A percentile compares a stretch with the other conserved stretches of the same genome.
phyloP scores from a whole-genome alignment of 352 stramenopile genomes.

The Sclerospora graminicola region DNA sequence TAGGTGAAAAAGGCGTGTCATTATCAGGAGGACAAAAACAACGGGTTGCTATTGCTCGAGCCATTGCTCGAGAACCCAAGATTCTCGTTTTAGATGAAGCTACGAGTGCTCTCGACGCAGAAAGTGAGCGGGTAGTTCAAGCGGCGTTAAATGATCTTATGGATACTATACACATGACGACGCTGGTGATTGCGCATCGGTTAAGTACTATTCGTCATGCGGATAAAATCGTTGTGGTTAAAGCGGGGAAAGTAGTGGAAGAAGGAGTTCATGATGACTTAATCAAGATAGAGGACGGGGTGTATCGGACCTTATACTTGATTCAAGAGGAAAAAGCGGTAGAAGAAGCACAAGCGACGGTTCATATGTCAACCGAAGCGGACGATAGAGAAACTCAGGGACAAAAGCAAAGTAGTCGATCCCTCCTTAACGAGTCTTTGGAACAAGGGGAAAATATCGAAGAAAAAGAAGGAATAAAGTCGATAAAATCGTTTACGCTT shows the following conservation, averaged over 20 bases:
- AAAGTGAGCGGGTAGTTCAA: slow-evolving; percentile 25
- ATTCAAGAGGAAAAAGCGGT: slow-evolving; percentile 19
- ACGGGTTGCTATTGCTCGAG: slow-evolving; percentile 51
- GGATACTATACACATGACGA: slow-evolving; percentile 19
- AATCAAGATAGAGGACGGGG: slow-evolving; percentile 12
- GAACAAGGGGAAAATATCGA: neutral
- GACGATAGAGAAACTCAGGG: neutral
- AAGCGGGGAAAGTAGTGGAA: slow-evolving; percentile 33
- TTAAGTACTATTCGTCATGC: slow-evolving; percentile 32
- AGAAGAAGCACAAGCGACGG: slow-evolving; percentile 14
- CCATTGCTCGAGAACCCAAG: slow-evolving; percentile 33
- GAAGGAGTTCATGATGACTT: slow-evolving; percentile 27
- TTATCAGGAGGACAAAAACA: slow-evolving; percentile 66
- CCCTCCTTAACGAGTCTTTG: too few species aligned
- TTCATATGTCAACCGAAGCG: slow-evolving; percentile 1
- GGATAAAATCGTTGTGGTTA: slow-evolving; percentile 39
- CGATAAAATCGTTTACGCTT: too few species aligned
- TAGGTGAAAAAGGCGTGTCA: slow-evolving; percentile 45
- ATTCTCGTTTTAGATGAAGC: slow-evolving; percentile 54
- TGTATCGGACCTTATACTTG: slow-evolving; percentile 16
- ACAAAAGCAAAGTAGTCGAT: too few species aligned
- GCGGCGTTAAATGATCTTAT: slow-evolving; percentile 13
- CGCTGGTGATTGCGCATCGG: slow-evolving; percentile 33
- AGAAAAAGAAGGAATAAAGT: too few species aligned
- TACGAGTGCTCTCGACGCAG: slow-evolving; percentile 34